Evolutionary conservation across 2,329 filamentous ascomycete genomes (phyloP).

Genomic region (Apiospora marii): DNA sequence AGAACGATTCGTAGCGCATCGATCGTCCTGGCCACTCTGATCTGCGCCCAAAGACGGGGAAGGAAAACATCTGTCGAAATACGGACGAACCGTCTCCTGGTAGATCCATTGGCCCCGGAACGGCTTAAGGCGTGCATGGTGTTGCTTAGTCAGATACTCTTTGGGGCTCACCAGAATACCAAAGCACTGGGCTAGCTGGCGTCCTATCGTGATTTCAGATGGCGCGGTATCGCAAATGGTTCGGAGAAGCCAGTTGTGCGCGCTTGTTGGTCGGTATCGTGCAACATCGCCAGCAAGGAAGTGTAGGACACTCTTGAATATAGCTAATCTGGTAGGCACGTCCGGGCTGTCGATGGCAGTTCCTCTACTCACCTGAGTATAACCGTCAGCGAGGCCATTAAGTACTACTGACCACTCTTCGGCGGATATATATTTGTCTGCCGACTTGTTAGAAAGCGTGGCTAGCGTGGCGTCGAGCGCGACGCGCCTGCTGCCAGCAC

Average conservation of each 20-base stretch:
- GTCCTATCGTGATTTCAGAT: conserved; percentile 33
- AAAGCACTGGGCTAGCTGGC: conserved; percentile 37
- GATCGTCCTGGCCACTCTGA: conserved; percentile 32
- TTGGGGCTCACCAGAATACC: conserved; percentile 39
- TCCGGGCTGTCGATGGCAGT: conserved; percentile 10
- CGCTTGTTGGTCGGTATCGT: conserved; percentile 32
- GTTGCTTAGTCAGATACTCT: conserved; percentile 37
- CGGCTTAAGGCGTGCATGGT: conserved; percentile 38
- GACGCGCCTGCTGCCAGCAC: conserved; percentile 34
- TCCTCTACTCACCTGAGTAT: conserved; percentile 7
- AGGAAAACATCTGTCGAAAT: conserved; percentile 51
- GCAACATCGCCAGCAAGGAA: conserved; percentile 42
- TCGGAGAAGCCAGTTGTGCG: conserved; percentile 35
- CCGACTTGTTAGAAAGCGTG: conserved; percentile 40
- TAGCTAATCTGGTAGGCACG: conserved; percentile 26
- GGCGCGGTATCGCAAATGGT: conserved; percentile 32
- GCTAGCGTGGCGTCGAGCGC: conserved; percentile 38
- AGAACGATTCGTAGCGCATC: conserved; percentile 50
- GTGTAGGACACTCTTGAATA: conserved; percentile 39
- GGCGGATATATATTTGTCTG: conserved; percentile 26
- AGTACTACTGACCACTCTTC: conserved; percentile 5
- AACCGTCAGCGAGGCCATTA: conserved; percentile 1
- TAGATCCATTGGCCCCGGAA: conserved; percentile 41
- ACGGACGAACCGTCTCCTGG: conserved; percentile 41
- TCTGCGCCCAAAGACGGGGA: conserved; percentile 2